Conservation (phyloP, 2,329 filamentous ascomycete species). For the Aspergillus carbonarius region DNA sequence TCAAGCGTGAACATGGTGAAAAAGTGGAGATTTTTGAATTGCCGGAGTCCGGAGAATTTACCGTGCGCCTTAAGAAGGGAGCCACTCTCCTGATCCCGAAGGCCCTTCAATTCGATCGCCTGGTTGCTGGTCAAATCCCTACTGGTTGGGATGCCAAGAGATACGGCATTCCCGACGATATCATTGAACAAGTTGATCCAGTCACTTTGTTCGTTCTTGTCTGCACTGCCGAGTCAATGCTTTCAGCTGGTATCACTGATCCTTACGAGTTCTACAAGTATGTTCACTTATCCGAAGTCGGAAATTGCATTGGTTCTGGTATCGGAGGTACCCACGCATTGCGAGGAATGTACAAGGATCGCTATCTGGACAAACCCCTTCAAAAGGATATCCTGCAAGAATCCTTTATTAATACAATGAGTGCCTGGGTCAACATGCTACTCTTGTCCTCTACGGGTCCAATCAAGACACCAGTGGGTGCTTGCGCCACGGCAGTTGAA, state of each 20-base stretch:
- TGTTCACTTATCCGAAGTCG: constrained; percentile 94
- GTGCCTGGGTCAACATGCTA: constrained; percentile 99
- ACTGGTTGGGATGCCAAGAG: constrained; percentile 96
- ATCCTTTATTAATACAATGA: constrained; percentile 99
- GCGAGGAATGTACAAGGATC: constrained; percentile 97
- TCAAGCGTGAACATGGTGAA: constrained; percentile 94
- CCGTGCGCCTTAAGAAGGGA: constrained; percentile 91
- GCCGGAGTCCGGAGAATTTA: constrained; percentile 88
- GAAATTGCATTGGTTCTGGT: constrained; percentile 97
- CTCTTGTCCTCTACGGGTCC: constrained; percentile 93
- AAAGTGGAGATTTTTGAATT: constrained; percentile 98
- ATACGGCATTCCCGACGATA: constrained; percentile 96
- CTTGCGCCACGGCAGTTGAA: constrained; percentile 95
- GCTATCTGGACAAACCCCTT: constrained; percentile 92
- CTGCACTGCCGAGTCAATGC: constrained; percentile 84
- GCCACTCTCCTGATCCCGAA: constrained; percentile 95
- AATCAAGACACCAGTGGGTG: constrained; percentile 97
- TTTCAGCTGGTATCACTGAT: constrained; percentile 93
- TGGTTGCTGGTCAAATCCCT: constrained; percentile 94
- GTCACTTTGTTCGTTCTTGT: constrained; percentile 95
- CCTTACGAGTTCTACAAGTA: constrained; percentile 99
- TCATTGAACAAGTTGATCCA: constrained; percentile 94
- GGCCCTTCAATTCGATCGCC: constrained; percentile 92
- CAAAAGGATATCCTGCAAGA: constrained; percentile 99
- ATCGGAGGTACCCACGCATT: constrained; percentile 93